phyloP scores from a whole-genome alignment of 1,284 basidiomycete species.

The Moesziomyces sp. region DNA sequence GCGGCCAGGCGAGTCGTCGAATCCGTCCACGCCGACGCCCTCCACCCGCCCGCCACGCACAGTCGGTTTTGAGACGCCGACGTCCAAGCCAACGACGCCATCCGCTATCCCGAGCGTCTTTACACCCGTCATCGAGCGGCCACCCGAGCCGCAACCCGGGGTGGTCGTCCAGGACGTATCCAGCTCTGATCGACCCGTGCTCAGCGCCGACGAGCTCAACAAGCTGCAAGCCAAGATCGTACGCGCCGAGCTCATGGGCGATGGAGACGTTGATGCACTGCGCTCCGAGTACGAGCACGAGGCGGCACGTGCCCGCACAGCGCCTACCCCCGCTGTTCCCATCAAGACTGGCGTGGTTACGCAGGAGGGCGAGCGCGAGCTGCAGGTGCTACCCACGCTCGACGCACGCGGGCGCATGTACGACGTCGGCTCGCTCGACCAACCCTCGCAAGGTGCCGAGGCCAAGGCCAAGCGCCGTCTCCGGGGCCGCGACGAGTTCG shows the following conservation, averaged over 20 bases:
- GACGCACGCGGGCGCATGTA: slow-evolving; percentile 88
- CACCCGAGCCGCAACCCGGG: slow-evolving; percentile 4
- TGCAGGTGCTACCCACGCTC: slow-evolving; percentile 89
- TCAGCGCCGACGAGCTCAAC: slow-evolving; percentile 77
- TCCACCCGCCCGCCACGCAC: slow-evolving; percentile 24
- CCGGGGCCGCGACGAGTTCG: slow-evolving; percentile 76
- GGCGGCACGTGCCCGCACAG: slow-evolving; percentile 70
- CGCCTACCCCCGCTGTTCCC: too few relatives aligned
- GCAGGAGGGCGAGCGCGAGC: slow-evolving; percentile 60
- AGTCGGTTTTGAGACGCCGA: slow-evolving; percentile 38
- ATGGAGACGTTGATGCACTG: slow-evolving; percentile 77
- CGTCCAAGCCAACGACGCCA: slow-evolving; percentile 43
- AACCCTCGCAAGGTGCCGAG: slow-evolving; percentile 61
- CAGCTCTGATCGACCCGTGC: slow-evolving; percentile 31
- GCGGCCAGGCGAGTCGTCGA: slow-evolving; percentile 48
- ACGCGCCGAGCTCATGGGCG: slow-evolving; percentile 84
- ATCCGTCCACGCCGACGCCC: slow-evolving; percentile 34
- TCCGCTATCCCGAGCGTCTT: slow-evolving; percentile 51
- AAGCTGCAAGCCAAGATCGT: slow-evolving; percentile 91
- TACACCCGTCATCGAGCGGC: slow-evolving; percentile 29
- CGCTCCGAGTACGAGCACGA: slow-evolving; percentile 84
- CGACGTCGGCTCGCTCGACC: slow-evolving; percentile 81
- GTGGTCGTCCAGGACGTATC: slow-evolving; percentile 16
- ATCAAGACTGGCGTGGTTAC: slow-evolving; percentile 12
- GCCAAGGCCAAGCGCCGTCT: slow-evolving; percentile 73